Percentiles rank a stretch among this genome's conserved stretches.
These are phyloP conservation scores for Malassezia dermatis DNA, from an alignment of 1,284 basidiomycete species.

Conservation along the genomic window DNA sequence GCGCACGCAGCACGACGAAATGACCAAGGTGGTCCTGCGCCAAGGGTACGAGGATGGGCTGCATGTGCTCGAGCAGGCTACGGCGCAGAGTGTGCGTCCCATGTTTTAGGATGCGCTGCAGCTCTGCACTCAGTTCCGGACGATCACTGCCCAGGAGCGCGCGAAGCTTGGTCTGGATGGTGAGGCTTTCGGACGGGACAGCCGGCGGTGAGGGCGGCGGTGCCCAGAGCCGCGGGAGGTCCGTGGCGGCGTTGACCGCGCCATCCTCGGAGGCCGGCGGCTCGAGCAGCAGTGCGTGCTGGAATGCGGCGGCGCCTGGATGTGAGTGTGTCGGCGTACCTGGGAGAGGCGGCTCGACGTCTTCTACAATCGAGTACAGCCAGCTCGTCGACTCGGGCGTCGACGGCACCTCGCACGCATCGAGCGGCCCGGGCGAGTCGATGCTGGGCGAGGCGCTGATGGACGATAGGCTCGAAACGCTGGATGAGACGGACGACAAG, in stretches of 20 bases:
- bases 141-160: not conserved
- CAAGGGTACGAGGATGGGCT: slow-evolving; percentile 20
- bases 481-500: not conserved
- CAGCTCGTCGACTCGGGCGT: not conserved
- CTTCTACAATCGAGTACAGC: not conserved
- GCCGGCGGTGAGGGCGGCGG: not conserved
- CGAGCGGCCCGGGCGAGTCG: not conserved
- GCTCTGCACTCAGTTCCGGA: slow-evolving; percentile 18
- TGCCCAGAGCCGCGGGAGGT: not conserved
- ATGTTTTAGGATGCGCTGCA: slow-evolving; percentile 40
- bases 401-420: not conserved
- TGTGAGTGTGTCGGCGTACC: not conserved
- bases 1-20: slow-evolving; percentile 36
- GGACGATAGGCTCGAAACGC: not conserved
- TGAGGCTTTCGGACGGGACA: not conserved
- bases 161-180: not conserved
- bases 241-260: not conserved
- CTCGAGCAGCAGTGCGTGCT: not conserved
- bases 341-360: not conserved
- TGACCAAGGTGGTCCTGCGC: slow-evolving; percentile 37
- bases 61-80: slow-evolving; percentile 25
- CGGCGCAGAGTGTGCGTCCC: slow-evolving; percentile 14
- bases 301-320: not conserved
- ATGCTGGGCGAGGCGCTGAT: not conserved
- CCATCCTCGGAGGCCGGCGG: not conserved